Evolutionary conservation across 306 rosid species (phyloP).

Genomic region (Elaeagnus macrophylla): DNA sequence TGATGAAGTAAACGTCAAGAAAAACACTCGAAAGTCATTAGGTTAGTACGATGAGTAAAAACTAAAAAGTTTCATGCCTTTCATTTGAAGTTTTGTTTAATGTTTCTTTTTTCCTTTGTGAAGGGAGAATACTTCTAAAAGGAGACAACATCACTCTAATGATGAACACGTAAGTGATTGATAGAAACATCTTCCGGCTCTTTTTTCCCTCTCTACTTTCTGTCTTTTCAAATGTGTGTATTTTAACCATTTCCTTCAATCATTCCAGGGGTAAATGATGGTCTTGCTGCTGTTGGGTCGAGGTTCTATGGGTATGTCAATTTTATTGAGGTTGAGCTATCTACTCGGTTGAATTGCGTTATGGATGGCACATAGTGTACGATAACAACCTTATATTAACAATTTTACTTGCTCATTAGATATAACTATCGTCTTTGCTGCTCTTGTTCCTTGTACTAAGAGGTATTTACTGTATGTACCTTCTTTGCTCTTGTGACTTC

Average conservation of each 20-base stretch:
- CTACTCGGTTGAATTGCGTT: background rate
- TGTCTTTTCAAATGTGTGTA: background rate
- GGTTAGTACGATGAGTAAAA: constrained; percentile 26
- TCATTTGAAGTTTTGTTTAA: constrained; percentile 6
- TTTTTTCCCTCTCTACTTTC: background rate
- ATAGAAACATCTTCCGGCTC: constrained; percentile 3
- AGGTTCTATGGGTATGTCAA: constrained; percentile 8
- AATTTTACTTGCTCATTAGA: background rate
- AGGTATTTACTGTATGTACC: too few relatives aligned
- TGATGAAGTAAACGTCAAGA: constrained; percentile 72
- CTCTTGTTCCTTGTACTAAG: too few relatives aligned
- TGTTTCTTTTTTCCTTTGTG: background rate
- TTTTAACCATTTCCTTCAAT: background rate
- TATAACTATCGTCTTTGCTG: too few relatives aligned
- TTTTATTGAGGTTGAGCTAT: constrained; percentile 7
- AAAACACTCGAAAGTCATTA: constrained; percentile 57
- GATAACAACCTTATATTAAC: constrained; percentile 2
- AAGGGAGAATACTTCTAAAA: constrained; percentile 83
- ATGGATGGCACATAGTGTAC: constrained; percentile 7
- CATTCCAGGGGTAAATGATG: constrained; percentile 64
- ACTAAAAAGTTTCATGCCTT: background rate
- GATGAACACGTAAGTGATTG: constrained; percentile 67
- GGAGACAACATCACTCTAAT: constrained; percentile 87
- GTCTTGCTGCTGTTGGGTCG: background rate
- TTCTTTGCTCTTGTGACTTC: too few relatives aligned